Percentiles rank a stretch among this genome's conserved stretches.
phyloP scores from a whole-genome alignment of 2,329 filamentous ascomycete genomes.

The Penicillium rolfsii region DNA sequence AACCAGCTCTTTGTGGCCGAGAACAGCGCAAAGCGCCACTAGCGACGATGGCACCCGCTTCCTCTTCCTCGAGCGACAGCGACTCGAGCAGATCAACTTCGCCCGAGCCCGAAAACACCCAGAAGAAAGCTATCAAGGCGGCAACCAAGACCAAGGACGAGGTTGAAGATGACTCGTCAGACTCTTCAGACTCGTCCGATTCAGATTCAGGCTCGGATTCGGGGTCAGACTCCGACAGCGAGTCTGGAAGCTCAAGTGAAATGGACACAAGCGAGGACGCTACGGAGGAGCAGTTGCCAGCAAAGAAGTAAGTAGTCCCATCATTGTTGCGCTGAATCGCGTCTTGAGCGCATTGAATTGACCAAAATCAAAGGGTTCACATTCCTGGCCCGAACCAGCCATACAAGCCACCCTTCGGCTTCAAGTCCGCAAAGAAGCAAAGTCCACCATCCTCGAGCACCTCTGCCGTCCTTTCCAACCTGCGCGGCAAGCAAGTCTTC shows the following conservation, averaged over 20 bases:
- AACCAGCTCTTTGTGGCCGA: neutral
- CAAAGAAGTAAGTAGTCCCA: constrained; percentile 25
- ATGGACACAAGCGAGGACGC: constrained; percentile 30
- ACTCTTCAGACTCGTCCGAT: constrained; percentile 27
- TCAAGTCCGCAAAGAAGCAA: constrained; percentile 43
- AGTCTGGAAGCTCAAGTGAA: constrained; percentile 24
- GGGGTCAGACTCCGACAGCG: constrained; percentile 23
- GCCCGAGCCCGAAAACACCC: constrained; percentile 29
- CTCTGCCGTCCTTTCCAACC: constrained; percentile 42
- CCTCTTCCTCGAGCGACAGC: constrained; percentile 31
- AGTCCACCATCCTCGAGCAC: constrained; percentile 37
- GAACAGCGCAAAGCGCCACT: neutral
- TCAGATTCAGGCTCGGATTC: constrained; percentile 26
- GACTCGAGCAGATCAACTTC: constrained; percentile 35
- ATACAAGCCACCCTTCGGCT: constrained; percentile 50
- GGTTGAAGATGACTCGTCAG: constrained; percentile 18
- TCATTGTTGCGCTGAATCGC: neutral
- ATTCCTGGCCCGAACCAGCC: constrained; percentile 36
- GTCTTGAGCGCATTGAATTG: constrained; percentile 6
- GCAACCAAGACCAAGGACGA: constrained; percentile 26
- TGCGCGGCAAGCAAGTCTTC: constrained; percentile 52
- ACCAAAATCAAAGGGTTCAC: constrained; percentile 17
- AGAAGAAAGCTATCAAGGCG: constrained; percentile 28
- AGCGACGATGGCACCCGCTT: constrained; percentile 25
- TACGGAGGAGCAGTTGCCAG: constrained; percentile 7